phyloP scores from a whole-genome alignment of 306 rosid genomes.

The Inga leiocalycina region DNA sequence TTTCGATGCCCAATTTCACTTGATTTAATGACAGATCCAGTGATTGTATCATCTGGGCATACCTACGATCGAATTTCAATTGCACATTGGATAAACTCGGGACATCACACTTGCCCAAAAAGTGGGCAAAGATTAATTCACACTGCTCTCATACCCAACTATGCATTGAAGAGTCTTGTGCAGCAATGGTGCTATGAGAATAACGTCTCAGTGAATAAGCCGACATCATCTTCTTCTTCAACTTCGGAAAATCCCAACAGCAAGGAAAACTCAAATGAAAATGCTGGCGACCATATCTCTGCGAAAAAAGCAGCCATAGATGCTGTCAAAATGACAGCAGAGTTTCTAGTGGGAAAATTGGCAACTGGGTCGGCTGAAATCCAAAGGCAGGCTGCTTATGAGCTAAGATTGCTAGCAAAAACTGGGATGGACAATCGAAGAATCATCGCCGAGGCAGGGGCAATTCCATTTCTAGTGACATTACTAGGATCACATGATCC shows the following conservation, averaged over 20 bases:
- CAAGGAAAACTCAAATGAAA: conserved; percentile 37
- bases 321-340: conserved; percentile 91
- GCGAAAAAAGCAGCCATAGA: conserved; percentile 68
- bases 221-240: conserved; percentile 36
- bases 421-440: conserved; percentile 76
- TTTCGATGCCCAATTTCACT: conserved; percentile 90
- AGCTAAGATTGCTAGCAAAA: conserved; percentile 81
- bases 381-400: conserved; percentile 91
- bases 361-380: conserved; percentile 89
- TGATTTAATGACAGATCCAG: conserved; percentile 88
- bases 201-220: conserved; percentile 44
- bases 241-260: conserved; percentile 45
- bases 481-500: conserved; percentile 70
- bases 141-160: conserved; percentile 89
- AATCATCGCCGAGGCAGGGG: conserved; percentile 89
- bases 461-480: conserved; percentile 81
- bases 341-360: conserved; percentile 88
- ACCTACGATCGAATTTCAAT: conserved; percentile 79
- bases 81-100: conserved; percentile 88
- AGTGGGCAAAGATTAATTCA: conserved; percentile 88
- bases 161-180: conserved; percentile 78
- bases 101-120: conserved; percentile 89
- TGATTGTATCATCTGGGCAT: conserved; percentile 89
- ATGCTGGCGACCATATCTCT: conserved; percentile 68
- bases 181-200: conserved; percentile 87